Conservation (phyloP, 179 eudicot genomes). For the Monotropa hypopitys region DNA sequence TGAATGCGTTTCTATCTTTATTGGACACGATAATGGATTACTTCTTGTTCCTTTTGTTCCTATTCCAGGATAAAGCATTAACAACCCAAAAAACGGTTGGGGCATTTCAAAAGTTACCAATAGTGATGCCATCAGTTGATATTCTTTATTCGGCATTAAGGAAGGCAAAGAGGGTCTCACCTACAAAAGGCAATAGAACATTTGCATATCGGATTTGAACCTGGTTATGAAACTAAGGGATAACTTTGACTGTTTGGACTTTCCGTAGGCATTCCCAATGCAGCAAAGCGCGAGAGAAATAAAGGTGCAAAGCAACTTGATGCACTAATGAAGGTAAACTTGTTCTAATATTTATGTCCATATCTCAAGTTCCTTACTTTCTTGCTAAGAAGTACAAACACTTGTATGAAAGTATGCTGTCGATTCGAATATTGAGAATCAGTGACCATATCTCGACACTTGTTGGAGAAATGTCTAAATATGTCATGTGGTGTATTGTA, state of each 20-base stretch:
- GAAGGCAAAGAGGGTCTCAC: conserved; percentile 67
- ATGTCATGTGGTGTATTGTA: not conserved
- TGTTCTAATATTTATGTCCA: not conserved
- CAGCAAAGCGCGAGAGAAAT: conserved; percentile 88
- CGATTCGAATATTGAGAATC: not conserved
- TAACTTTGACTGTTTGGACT: conserved; percentile 13
- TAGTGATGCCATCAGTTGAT: conserved; percentile 90
- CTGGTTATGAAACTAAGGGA: not conserved
- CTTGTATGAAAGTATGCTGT: not conserved
- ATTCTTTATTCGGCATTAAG: conserved; percentile 65
- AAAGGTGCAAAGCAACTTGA: conserved; percentile 97
- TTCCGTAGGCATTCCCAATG: conserved; percentile 73
- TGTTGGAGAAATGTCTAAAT: not conserved
- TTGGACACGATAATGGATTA: not conserved
- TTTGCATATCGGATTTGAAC: not conserved
- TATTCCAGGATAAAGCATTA: conserved; percentile 34
- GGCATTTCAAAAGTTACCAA: conserved; percentile 88
- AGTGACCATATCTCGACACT: not conserved
- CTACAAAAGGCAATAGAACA: conserved; percentile 62
- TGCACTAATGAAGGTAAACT: conserved; percentile 78
- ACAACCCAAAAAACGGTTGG: conserved; percentile 41
- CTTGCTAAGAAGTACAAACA: not conserved
- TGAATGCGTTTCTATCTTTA: not conserved
- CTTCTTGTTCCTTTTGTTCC: conserved; percentile 9
- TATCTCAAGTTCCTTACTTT: not conserved